phyloP scores from a whole-genome alignment of 2,329 filamentous ascomycete species.

The Trichoderma hamatum region DNA sequence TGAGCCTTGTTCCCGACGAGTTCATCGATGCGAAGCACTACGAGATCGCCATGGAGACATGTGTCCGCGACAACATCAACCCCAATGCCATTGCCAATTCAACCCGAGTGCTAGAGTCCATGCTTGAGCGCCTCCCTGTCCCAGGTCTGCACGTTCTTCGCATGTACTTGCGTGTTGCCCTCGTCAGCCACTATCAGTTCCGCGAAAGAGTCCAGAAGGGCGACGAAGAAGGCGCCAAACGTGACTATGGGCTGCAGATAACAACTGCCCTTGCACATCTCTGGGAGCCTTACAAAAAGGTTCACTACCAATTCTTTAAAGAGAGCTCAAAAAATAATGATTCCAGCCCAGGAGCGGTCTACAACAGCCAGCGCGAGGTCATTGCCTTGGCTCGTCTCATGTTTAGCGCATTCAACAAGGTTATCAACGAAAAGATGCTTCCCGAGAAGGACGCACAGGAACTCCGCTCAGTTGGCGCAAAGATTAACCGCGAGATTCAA shows the following conservation, averaged over 20 bases:
- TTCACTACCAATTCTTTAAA: slow-evolving; percentile 44
- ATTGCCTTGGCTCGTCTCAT: slow-evolving; percentile 51
- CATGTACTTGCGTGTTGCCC: slow-evolving; percentile 60
- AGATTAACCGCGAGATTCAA: slow-evolving; percentile 45
- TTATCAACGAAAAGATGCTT: slow-evolving; percentile 47
- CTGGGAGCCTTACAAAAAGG: slow-evolving; percentile 52
- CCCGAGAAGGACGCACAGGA: slow-evolving; percentile 39
- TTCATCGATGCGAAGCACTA: slow-evolving; percentile 59
- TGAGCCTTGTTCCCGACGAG: slow-evolving; percentile 56
- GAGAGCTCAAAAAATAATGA: slow-evolving; percentile 33
- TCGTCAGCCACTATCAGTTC: slow-evolving; percentile 50
- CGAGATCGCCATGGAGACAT: slow-evolving; percentile 72
- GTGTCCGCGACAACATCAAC: slow-evolving; percentile 77
- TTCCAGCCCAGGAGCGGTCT: slow-evolving; percentile 29
- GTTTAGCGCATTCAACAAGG: slow-evolving; percentile 50
- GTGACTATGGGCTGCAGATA: slow-evolving; percentile 55
- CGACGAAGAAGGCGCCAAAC: slow-evolving; percentile 42
- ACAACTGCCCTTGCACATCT: slow-evolving; percentile 53
- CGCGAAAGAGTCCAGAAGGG: slow-evolving; percentile 38
- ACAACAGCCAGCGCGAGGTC: slow-evolving; percentile 46
- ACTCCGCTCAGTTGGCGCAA: slow-evolving; percentile 40
- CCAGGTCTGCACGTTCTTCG: slow-evolving; percentile 57
- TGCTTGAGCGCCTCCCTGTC: slow-evolving; percentile 48
- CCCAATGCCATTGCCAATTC: slow-evolving; percentile 67
- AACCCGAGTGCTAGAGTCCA: slow-evolving; percentile 64